Conservation (phyloP, 129 eudicot genomes). For the Chrysanthemum lavandulifolium region DNA sequence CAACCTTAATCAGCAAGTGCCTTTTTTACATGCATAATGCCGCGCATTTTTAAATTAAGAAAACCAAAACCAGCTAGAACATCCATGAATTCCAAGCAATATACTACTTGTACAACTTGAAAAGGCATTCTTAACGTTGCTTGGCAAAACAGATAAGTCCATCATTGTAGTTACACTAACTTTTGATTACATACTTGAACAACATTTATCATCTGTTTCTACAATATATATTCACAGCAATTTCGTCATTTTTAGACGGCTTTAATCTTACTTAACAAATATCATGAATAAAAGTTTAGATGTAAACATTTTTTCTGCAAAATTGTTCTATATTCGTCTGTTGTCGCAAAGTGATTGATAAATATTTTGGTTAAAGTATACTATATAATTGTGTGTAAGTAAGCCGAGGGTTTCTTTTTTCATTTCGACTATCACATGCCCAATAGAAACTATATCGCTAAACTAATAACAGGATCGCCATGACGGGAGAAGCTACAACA, state of each 20-base stretch:
- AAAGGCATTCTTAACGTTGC: too few species aligned
- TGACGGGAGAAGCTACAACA: not conserved
- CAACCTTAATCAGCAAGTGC: conserved; percentile 17
- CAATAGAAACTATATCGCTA: not conserved
- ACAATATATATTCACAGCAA: too few species aligned
- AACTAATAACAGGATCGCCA: not conserved
- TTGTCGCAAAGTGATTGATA: not conserved
- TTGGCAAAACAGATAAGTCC: too few species aligned
- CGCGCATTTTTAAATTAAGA: not conserved
- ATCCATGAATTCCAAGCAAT: too few species aligned
- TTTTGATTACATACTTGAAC: too few species aligned
- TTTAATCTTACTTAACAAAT: not conserved
- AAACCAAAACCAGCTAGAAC: too few species aligned
- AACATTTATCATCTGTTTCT: too few species aligned
- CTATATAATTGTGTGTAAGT: not conserved
- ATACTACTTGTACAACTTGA: too few species aligned
- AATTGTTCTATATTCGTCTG: conserved; percentile 1
- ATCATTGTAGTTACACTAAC: too few species aligned
- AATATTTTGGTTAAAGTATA: not conserved
- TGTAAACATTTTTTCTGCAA: not conserved
- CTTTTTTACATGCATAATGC: not conserved
- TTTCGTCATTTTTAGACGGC: too few species aligned
- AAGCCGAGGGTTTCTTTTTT: not conserved
- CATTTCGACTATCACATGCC: not conserved
- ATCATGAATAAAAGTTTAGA: conserved; percentile 10